phyloP scores from a whole-genome alignment of 2,329 filamentous ascomycete genomes.

The Aspergillus neotritici region DNA sequence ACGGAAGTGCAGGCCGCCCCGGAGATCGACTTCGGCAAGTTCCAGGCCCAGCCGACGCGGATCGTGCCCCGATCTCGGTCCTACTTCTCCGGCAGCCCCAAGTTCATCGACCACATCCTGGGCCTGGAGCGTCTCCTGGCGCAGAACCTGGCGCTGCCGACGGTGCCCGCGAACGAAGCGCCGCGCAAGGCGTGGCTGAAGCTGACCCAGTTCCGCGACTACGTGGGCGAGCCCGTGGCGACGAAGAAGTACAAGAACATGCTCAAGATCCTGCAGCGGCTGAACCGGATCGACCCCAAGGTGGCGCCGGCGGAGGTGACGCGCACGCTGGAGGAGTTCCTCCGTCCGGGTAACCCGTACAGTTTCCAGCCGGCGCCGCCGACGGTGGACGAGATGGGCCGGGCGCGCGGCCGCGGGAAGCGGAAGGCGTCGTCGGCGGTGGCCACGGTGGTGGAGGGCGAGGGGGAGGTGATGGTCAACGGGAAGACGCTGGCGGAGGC shows the following conservation, averaged over 20 bases:
- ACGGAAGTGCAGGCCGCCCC: slow-evolving; percentile 27
- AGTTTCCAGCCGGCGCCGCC: slow-evolving; percentile 57
- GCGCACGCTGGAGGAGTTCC: slow-evolving; percentile 62
- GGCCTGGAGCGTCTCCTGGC: slow-evolving; percentile 65
- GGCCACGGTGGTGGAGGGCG: slow-evolving; percentile 86
- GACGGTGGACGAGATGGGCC: slow-evolving; percentile 68
- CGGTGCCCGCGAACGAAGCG: slow-evolving; percentile 58
- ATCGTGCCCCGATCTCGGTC: slow-evolving; percentile 78
- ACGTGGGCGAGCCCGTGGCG: slow-evolving; percentile 66
- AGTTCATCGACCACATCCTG: slow-evolving; percentile 80
- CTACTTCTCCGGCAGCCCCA: slow-evolving; percentile 86
- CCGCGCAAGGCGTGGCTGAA: slow-evolving; percentile 76
- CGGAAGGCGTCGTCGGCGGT: slow-evolving; percentile 82
- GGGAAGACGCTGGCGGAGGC: slow-evolving; percentile 75
- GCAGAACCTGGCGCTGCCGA: slow-evolving; percentile 68
- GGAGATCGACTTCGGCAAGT: slow-evolving; percentile 29
- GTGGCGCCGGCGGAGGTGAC: slow-evolving; percentile 67
- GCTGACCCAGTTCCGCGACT: slow-evolving; percentile 66
- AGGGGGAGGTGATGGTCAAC: slow-evolving; percentile 84
- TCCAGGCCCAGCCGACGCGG: slow-evolving; percentile 53
- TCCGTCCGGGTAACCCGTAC: slow-evolving; percentile 67
- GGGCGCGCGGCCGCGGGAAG: slow-evolving; percentile 73
- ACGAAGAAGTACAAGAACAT: slow-evolving; percentile 73
- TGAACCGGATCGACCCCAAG: slow-evolving; percentile 79
- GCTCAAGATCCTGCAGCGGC: slow-evolving; percentile 65